These are phyloP conservation scores for Echinochloa phyllopogon DNA, from an alignment of 176 grass and related monocot genomes.

Conservation along the genomic window DNA sequence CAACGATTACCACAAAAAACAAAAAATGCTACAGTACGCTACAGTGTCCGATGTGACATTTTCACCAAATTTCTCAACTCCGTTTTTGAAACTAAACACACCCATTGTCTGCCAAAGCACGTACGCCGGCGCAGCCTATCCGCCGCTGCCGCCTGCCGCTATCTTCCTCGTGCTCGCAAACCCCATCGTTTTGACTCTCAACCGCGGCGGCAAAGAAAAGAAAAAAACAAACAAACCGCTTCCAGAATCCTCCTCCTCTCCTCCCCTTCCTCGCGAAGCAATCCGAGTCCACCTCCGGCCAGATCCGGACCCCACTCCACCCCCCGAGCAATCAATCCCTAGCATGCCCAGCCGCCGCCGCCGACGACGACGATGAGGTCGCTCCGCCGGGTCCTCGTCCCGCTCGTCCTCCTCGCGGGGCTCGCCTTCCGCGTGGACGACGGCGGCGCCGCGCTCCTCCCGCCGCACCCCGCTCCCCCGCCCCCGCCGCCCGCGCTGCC, in stretches of 20 bases:
- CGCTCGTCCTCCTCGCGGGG: constrained; percentile 49
- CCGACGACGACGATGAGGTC: constrained; percentile 36
- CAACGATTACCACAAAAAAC: too few species aligned
- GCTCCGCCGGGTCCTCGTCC: constrained; percentile 47
- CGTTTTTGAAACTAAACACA: too few species aligned
- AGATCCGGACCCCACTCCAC: constrained; percentile 29
- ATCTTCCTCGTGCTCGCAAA: background rate
- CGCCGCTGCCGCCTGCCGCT: background rate
- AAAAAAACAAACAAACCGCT: background rate
- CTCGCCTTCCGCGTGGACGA: constrained; percentile 48
- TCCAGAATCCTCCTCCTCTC: constrained; percentile 40
- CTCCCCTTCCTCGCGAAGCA: constrained; percentile 44
- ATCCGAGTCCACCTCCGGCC: background rate
- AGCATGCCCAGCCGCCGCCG: constrained; percentile 43
- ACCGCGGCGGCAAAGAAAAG: background rate
- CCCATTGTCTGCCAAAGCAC: background rate
- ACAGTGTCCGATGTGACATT: too few species aligned
- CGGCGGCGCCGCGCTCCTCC: background rate
- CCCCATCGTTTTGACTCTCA: constrained; percentile 25
- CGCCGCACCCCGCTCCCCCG: background rate
- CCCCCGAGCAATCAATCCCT: constrained; percentile 25
- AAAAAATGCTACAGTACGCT: too few species aligned
- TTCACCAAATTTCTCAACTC: too few species aligned
- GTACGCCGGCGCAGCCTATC: background rate
- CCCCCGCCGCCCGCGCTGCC: background rate